Percentiles rank a stretch among this genome's conserved stretches.
Evolutionary conservation across 1,284 basidiomycete species (phyloP).

Genomic region (Irpex sp.): DNA sequence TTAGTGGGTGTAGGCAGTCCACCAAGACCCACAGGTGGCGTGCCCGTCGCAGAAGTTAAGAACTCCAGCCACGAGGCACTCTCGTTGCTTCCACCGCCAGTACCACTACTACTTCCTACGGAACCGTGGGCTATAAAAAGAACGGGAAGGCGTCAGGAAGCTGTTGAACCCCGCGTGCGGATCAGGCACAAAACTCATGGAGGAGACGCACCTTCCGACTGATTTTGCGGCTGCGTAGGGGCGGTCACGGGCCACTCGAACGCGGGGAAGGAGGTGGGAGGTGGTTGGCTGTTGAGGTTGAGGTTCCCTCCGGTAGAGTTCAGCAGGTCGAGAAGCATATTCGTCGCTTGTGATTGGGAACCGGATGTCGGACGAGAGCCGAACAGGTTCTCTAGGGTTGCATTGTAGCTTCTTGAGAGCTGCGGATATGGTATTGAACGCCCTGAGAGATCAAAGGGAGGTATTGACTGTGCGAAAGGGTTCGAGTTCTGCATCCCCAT

Average conservation of each 20-base stretch:
- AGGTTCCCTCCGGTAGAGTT: slow-evolving; percentile 1
- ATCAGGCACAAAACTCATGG: neutral
- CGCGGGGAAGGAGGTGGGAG: neutral
- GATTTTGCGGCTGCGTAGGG: slow-evolving; percentile 1
- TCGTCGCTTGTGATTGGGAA: slow-evolving; percentile 8
- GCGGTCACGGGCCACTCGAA: slow-evolving; percentile 11
- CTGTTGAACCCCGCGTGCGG: neutral
- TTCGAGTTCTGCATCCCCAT: neutral
- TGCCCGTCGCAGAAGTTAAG: slow-evolving; percentile 1
- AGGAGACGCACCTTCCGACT: neutral
- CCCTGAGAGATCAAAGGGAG: slow-evolving; percentile 3
- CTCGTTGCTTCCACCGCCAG: neutral
- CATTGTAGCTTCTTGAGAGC: neutral
- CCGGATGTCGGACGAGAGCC: neutral
- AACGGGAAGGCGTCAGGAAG: neutral
- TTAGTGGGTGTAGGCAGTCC: slow-evolving; percentile 1
- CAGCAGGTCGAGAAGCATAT: slow-evolving; percentile 12
- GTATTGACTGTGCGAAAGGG: neutral
- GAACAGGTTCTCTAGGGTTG: neutral
- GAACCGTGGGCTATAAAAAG: neutral
- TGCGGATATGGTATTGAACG: neutral
- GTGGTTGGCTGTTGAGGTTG: neutral
- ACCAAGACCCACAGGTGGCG: slow-evolving; percentile 1
- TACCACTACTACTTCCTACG: neutral
- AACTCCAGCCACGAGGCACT: slow-evolving; percentile 12